A percentile compares a stretch with the other conserved stretches of the same genome.
phyloP scores from a whole-genome alignment of 768 basidiomycete genomes.

The Mycena rebaudengoi region DNA sequence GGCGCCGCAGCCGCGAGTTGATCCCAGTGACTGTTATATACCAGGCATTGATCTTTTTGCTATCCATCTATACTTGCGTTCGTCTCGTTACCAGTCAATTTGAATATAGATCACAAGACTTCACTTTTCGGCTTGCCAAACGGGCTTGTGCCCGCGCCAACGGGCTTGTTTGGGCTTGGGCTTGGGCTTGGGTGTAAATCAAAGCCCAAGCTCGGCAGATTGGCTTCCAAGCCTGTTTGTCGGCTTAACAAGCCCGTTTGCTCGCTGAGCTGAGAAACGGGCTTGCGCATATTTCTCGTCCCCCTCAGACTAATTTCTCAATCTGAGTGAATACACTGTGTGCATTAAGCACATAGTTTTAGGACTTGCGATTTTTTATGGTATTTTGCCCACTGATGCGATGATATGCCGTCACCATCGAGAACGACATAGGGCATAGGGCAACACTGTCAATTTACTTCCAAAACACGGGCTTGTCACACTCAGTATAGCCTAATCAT shows the following conservation, averaged over 20 bases:
- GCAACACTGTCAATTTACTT: background rate
- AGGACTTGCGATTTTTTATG: background rate
- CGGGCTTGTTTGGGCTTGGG: background rate
- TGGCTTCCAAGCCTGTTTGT: slow-evolving; percentile 2
- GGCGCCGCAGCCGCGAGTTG: no score
- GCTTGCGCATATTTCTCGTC: no score
- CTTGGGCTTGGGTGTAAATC: background rate
- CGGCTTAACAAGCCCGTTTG: background rate
- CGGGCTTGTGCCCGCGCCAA: no score
- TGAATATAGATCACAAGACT: no score
- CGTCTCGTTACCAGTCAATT: no score
- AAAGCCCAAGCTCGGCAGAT: background rate
- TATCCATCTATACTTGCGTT: no score
- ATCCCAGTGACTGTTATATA: no score
- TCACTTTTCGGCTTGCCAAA: no score
- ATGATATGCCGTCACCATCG: slow-evolving; percentile 1
- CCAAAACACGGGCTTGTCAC: background rate
- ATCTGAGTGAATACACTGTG: background rate
- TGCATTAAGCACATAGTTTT: background rate
- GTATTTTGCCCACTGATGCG: background rate
- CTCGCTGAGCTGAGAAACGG: background rate
- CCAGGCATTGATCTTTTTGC: no score
- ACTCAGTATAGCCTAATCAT: background rate
- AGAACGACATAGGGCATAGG: background rate
- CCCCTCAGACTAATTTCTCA: background rate